phyloP scores from a whole-genome alignment of 345 rosid species.

The Hypericum androsaemum region DNA sequence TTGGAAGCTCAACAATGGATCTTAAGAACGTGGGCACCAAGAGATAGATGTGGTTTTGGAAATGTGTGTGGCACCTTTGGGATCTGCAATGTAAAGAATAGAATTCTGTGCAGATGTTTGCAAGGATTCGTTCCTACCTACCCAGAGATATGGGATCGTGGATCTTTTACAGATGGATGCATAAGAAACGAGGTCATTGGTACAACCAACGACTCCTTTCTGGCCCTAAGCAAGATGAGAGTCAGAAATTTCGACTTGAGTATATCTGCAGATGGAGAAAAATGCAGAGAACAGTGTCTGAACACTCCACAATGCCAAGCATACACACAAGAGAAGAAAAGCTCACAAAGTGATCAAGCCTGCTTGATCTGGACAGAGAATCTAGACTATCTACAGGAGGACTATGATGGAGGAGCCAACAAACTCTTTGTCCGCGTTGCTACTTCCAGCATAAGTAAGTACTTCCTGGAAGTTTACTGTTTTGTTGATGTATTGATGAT shows the following conservation, averaged over 20 bases:
- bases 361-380: constrained; percentile 58
- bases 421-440: constrained; percentile 35
- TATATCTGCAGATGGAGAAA: background rate
- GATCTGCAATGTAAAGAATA: constrained; percentile 21
- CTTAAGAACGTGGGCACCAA: constrained; percentile 26
- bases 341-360: background rate
- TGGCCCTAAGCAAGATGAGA: constrained; percentile 13
- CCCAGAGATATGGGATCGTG: constrained; percentile 13
- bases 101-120: constrained; percentile 29
- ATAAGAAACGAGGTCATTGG: constrained; percentile 9
- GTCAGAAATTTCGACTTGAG: background rate
- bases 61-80: constrained; percentile 32
- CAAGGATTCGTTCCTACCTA: constrained; percentile 29
- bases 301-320: constrained; percentile 20
- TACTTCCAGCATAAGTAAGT: constrained; percentile 37
- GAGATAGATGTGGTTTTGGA: constrained; percentile 21
- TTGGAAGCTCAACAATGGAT: constrained; percentile 13
- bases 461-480: background rate
- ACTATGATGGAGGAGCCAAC: constrained; percentile 20
- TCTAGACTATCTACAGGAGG: constrained; percentile 45
- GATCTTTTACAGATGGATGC: constrained; percentile 26
- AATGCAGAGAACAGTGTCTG: constrained; percentile 18
- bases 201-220: constrained; percentile 5
- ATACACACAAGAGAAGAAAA: constrained; percentile 12
- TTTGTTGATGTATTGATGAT: no score